phyloP scores from a whole-genome alignment of 169 alveolate species.

The Eimeria tenella region DNA sequence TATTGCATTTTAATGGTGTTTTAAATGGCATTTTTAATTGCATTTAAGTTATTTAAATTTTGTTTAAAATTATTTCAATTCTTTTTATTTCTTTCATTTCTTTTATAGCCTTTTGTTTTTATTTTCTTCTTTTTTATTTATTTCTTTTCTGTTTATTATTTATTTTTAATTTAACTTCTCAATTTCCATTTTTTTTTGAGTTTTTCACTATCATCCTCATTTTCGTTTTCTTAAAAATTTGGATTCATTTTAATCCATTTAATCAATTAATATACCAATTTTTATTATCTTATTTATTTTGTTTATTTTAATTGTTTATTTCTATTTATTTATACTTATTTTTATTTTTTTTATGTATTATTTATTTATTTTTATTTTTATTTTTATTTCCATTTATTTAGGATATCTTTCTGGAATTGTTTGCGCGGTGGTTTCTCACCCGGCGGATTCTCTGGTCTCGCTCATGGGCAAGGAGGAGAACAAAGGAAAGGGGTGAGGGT shows the following conservation, averaged over 20 bases:
- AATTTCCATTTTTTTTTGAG: neutral
- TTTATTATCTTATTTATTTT: neutral
- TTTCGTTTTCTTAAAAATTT: neutral
- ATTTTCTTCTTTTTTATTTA: neutral
- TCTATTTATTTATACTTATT: neutral
- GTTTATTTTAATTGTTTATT: neutral
- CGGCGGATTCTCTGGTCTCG: constrained; percentile 98
- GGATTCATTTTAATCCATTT: neutral
- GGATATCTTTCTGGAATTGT: constrained; percentile 97
- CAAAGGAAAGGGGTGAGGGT: constrained; percentile 86
- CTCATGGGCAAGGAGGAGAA: constrained; percentile 92
- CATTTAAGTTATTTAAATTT: neutral
- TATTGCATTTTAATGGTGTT: too few relatives aligned
- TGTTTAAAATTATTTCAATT: neutral
- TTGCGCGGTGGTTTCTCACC: constrained; percentile 98
- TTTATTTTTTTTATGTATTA: neutral
- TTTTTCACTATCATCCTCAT: neutral
- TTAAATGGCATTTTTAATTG: too few relatives aligned
- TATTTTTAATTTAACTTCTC: neutral
- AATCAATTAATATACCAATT: neutral
- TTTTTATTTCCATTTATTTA: neutral
- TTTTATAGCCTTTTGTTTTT: neutral
- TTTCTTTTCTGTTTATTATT: too few relatives aligned
- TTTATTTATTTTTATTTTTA: neutral
- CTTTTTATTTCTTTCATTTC: neutral